phyloP scores from a whole-genome alignment of 208 protist species.

The Angomonas deanei region DNA sequence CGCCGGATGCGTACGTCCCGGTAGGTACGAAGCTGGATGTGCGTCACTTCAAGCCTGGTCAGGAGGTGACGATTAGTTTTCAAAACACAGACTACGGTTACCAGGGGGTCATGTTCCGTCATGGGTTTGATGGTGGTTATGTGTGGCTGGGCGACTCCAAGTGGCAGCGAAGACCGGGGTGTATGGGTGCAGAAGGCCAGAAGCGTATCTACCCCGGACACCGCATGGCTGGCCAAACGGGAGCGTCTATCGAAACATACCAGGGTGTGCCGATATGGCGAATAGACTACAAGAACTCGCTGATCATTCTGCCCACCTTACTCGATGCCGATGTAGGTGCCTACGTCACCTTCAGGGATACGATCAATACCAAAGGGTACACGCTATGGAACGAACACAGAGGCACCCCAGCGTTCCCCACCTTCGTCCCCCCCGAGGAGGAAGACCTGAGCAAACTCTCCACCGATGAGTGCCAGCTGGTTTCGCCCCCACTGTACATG shows the following conservation, averaged over 20 bases:
- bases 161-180: slow-evolving; percentile 89
- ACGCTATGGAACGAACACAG: slow-evolving; percentile 90
- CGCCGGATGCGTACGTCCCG: slow-evolving; percentile 87
- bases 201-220: slow-evolving; percentile 90
- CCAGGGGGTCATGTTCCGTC: slow-evolving; percentile 89
- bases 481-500: slow-evolving; percentile 81
- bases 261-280: slow-evolving; percentile 87
- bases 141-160: slow-evolving; percentile 91
- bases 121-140: slow-evolving; percentile 90
- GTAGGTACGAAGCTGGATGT: slow-evolving; percentile 91
- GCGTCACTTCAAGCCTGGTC: slow-evolving; percentile 91
- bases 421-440: slow-evolving; percentile 74
- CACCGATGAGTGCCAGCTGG: slow-evolving; percentile 89
- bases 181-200: slow-evolving; percentile 85
- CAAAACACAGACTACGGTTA: slow-evolving; percentile 93
- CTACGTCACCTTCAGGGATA: slow-evolving; percentile 90
- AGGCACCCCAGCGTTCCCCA: slow-evolving; percentile 86
- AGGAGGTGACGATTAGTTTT: slow-evolving; percentile 89
- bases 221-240: slow-evolving; percentile 88
- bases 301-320: slow-evolving; percentile 87
- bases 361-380: slow-evolving; percentile 89
- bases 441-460: slow-evolving; percentile 84
- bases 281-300: slow-evolving; percentile 93
- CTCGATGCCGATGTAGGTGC: slow-evolving; percentile 86
- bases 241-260: slow-evolving; percentile 83